A percentile compares a stretch with the other conserved stretches of the same genome.
These are phyloP conservation scores for Pleurotus djamor DNA, from an alignment of 768 basidiomycete genomes.

Conservation along the genomic window DNA sequence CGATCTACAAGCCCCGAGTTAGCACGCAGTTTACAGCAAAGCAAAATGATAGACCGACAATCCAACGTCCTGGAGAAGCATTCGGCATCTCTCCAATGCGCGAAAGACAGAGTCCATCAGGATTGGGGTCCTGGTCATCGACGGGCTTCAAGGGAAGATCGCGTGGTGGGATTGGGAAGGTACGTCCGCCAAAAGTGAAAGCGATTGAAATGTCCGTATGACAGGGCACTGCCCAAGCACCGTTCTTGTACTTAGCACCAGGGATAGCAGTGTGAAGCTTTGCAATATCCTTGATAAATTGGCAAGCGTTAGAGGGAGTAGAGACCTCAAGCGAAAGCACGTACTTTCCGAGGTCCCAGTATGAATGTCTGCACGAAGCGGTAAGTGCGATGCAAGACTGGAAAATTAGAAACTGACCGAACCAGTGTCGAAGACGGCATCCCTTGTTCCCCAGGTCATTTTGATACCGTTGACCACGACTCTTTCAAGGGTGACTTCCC, in stretches of 20 bases:
- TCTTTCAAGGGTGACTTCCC: conserved; percentile 55
- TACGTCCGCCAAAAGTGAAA: conserved; percentile 43
- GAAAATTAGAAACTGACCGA: not conserved
- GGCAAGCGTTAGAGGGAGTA: not conserved
- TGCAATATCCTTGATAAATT: not conserved
- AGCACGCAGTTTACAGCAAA: not conserved
- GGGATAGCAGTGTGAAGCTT: conserved; percentile 40
- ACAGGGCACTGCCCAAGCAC: conserved; percentile 51
- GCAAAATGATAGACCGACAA: not conserved
- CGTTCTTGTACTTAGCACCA: conserved; percentile 39
- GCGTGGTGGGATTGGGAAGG: conserved; percentile 57
- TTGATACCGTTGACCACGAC: conserved; percentile 48
- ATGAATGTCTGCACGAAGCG: not conserved
- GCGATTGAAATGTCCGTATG: conserved; percentile 38
- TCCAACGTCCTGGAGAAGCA: not conserved
- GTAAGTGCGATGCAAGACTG: not conserved
- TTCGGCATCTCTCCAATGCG: not conserved
- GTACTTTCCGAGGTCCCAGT: not conserved
- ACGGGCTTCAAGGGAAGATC: conserved; percentile 59
- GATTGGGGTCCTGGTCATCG: conserved; percentile 46
- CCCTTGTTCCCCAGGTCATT: conserved; percentile 44
- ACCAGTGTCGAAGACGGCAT: conserved; percentile 70
- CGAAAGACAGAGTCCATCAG: conserved; percentile 13
- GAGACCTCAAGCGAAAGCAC: not conserved
- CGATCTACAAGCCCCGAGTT: conserved; percentile 29